These are phyloP conservation scores for Diaporthe eres DNA, from an alignment of 2,329 filamentous ascomycete genomes.

Conservation along the genomic window DNA sequence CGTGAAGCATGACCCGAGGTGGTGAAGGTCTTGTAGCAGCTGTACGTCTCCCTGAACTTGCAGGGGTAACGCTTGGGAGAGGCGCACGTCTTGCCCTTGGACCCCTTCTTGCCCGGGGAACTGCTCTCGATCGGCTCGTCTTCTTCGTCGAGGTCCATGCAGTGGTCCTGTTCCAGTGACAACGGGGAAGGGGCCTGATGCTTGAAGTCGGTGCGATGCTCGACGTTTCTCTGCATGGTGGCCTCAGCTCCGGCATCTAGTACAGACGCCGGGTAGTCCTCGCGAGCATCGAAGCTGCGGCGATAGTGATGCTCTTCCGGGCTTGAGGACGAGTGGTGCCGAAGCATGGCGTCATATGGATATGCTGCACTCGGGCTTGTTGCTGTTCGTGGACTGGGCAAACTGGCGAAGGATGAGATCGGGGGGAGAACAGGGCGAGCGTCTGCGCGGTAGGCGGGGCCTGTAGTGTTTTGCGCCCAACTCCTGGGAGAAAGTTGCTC, in stretches of 20 bases:
- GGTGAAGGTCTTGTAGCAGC: constrained; percentile 85
- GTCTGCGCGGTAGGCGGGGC: constrained; percentile 44
- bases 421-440: constrained; percentile 35
- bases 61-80: constrained; percentile 80
- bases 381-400: constrained; percentile 33
- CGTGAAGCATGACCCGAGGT: constrained; percentile 89
- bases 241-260: constrained; percentile 8
- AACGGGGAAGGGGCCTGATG: constrained; percentile 19
- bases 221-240: constrained; percentile 6
- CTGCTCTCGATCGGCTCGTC: constrained; percentile 53
- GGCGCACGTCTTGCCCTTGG: constrained; percentile 39
- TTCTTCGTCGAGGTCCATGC: constrained; percentile 57
- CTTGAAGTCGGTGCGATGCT: constrained; percentile 18
- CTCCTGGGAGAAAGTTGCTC: constrained; percentile 23
- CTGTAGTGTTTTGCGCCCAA: constrained; percentile 38
- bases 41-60: constrained; percentile 78
- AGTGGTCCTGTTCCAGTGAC: not conserved
- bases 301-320: constrained; percentile 37
- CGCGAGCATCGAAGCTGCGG: constrained; percentile 23
- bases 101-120: constrained; percentile 34
- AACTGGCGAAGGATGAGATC: constrained; percentile 37
- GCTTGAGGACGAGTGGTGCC: constrained; percentile 22
- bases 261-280: constrained; percentile 22
- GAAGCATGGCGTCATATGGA: constrained; percentile 33
- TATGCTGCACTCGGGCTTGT: constrained; percentile 26